Evolutionary conservation across 2,329 filamentous ascomycete species (phyloP), one percentile per base, ranked within the genome.

Genomic region (Stagonosporopsis cucurbitacearum): DNA sequence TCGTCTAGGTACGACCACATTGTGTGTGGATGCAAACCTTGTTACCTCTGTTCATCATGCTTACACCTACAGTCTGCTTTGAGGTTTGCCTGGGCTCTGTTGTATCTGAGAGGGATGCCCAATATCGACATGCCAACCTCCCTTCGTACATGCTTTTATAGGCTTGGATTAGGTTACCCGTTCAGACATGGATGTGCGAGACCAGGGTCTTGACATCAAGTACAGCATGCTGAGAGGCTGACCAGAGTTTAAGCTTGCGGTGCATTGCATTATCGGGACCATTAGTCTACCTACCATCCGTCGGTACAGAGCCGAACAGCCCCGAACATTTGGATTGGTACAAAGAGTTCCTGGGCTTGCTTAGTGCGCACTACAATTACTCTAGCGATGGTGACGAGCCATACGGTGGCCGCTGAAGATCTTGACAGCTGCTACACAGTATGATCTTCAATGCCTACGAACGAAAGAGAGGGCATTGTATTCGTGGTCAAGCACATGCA

Each of bases 361-460:
- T 26, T 56, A 56, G 47, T 56, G 47, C 53, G 45, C 42, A 50
- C 47, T 35, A 36, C 41, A 7, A 42, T 50, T 56, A 37, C 5
- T 22, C 25, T 44, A 56, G 26, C 17, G 28, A 12, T 32, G 33
- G 28, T 42, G 25, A 35, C 9, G 47, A 36, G 33, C 8, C 41
- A 22, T 15, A 41, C 28, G 25, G 30, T 33, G 23, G 32, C n/a
- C 30, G 22, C 42, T 33, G 23, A 22, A 36, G 15, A 36, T 46
- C 30, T 40, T 40, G 35, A 43, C 36, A 50, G 47, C 46, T 46
- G 30, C 47, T 30, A n/a, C n/a, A n/a, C n/a, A n/a, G n/a, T n/a
- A 46, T 7, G 20, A 28, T 19, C 2, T 15, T 25, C 28, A 53
- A 19, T n/a, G 22, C 25, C 20, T 17, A 19, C 15, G 6, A 39